Evolutionary conservation across 768 basidiomycete species (phyloP).

Genomic region (Boletus barrowsii): DNA sequence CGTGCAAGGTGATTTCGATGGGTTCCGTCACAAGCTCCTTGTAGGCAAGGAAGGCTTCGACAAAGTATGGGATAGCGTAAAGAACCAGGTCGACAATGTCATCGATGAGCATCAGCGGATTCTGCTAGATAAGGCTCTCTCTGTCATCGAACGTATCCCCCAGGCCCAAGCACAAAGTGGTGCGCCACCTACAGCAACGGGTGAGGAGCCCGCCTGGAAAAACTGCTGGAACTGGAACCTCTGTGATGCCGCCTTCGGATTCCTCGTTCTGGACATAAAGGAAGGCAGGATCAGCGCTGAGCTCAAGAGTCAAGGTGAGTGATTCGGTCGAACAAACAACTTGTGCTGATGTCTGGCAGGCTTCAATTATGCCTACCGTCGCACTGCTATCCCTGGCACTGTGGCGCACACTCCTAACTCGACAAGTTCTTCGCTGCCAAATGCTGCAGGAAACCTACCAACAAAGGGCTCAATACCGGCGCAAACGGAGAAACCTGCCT

Average conservation of each 20-base stretch:
- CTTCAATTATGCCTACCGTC: slow-evolving; percentile 94
- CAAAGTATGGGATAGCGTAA: slow-evolving; percentile 94
- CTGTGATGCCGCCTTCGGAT: slow-evolving; percentile 92
- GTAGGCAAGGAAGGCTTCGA: slow-evolving; percentile 80
- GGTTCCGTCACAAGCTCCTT: slow-evolving; percentile 76
- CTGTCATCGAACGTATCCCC: slow-evolving; percentile 80
- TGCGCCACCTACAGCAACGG: slow-evolving; percentile 45
- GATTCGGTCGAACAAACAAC: background rate
- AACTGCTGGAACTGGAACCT: slow-evolving; percentile 99
- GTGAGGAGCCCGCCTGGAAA: slow-evolving; percentile 95
- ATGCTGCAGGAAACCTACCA: slow-evolving; percentile 34
- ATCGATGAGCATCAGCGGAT: slow-evolving; percentile 89
- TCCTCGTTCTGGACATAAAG: slow-evolving; percentile 81
- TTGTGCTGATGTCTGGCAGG: slow-evolving; percentile 43
- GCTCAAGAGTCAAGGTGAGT: slow-evolving; percentile 84
- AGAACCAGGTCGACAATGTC: slow-evolving; percentile 84
- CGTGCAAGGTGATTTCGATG: slow-evolving; percentile 85
- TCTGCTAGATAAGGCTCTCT: slow-evolving; percentile 84
- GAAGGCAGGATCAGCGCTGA: slow-evolving; percentile 92
- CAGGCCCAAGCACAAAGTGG: slow-evolving; percentile 39
- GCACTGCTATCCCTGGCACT: slow-evolving; percentile 55
- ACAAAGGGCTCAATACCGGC: slow-evolving; percentile 33
- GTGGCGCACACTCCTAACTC: slow-evolving; percentile 59
- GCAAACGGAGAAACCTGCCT: slow-evolving; percentile 36
- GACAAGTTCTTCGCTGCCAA: slow-evolving; percentile 48